A percentile compares a stretch with the other conserved stretches of the same genome.
These are phyloP conservation scores for Gossypium laxum DNA, from an alignment of 441 rosid genomes.

Conservation along the genomic window DNA sequence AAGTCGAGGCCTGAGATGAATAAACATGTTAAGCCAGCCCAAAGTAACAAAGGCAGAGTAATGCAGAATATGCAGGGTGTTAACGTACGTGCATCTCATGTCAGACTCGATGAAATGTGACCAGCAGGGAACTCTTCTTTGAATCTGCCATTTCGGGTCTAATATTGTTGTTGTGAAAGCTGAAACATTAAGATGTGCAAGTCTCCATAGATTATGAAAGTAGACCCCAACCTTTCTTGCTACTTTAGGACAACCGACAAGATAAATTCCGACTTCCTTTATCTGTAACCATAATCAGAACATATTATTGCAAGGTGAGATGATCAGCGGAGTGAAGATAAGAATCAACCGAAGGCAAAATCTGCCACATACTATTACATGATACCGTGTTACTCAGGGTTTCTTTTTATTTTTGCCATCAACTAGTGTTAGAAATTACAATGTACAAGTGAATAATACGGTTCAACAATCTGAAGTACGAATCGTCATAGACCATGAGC, in stretches of 20 bases:
- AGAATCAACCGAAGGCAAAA: neutral
- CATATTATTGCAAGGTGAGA: neutral
- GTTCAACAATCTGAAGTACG: neutral
- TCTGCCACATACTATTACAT: too few relatives aligned
- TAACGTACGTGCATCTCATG: constrained; percentile 49
- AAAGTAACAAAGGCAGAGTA: neutral
- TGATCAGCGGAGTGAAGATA: neutral
- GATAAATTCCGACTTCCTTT: constrained; percentile 79
- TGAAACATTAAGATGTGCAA: constrained; percentile 50
- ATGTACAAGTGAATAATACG: neutral
- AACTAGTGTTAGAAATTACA: too few relatives aligned
- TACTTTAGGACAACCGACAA: constrained; percentile 50
- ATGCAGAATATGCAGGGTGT: neutral
- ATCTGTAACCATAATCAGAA: constrained; percentile 35
- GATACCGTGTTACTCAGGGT: too few relatives aligned
- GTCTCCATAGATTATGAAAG: constrained; percentile 61
- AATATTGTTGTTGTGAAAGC: constrained; percentile 33
- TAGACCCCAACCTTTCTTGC: constrained; percentile 46
- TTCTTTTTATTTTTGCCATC: too few relatives aligned
- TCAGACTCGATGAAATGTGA: constrained; percentile 53
- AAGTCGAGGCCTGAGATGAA: constrained; percentile 55
- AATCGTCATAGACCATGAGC: neutral
- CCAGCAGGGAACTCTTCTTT: constrained; percentile 84
- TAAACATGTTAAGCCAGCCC: neutral
- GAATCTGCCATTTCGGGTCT: constrained; percentile 66